Base-by-base conservation (phyloP, 345 rosid species). In the Reutealis trisperma region DNA sequence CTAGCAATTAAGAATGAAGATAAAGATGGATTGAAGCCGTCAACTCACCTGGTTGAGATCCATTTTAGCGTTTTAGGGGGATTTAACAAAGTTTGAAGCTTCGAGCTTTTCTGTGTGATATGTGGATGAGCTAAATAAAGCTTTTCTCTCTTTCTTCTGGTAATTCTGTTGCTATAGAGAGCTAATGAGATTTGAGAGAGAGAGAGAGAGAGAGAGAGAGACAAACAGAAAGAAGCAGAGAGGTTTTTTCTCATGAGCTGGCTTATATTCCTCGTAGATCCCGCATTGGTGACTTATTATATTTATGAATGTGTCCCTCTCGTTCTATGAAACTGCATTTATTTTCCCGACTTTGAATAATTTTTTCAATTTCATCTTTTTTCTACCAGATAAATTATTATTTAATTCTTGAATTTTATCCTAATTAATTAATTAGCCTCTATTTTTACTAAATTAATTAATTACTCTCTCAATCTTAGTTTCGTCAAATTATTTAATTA, bases 1-100 rank as follows among this genome's bases (percentile, higher is more conserved):
- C 0, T n/a, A 15, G 24, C 30, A 52, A 70, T 30, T 27, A 21
- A 30, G 5, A 70, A 16, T 70, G 24, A 51, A 70, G n/a, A 27
- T 4, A 27, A 4, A 70, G 25, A 52, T 59, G 30, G 59, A 59
- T 24, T 25, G 16, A 41, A 52, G 8, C 19, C 49, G 72, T 67
- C 70, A 67, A 80, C 80, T 77, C 83, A 85, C 88, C 85, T 81
- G 86, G 74, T 52, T 85, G 67, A 80, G 88, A 83, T 83, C 88
- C 90, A 87, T 85, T 54, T 37, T 14, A 30, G 67, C 49, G 2
- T 19, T n/a, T n/a, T 5, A 58, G 13, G 22, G 11, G 24, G 63
- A 66, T 9, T 55, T 42, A 7, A 32, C 70, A 27, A n/a, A 21
- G 30, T 0, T 69, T 22, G 19, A 19, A 5, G 18, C 9, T 44